Conservation (phyloP, 352 stramenopile species). For the Phytopythium mirpurense region DNA sequence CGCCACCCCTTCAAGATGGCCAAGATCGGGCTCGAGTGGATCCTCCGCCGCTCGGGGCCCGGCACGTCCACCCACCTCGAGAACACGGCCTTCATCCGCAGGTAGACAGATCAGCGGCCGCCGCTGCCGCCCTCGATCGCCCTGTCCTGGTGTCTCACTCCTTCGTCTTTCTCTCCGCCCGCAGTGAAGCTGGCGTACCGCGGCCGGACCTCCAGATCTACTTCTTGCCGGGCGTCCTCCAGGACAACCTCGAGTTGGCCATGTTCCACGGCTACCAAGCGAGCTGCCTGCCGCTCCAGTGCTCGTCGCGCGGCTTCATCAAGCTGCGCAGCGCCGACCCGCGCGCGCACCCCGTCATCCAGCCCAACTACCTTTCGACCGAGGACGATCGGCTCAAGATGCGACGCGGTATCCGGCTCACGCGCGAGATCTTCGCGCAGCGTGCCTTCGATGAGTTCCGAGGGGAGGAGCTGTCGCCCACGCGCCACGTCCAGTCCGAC, state of each 20-base stretch:
- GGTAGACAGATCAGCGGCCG: too few species aligned
- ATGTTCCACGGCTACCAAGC: conserved; percentile 56
- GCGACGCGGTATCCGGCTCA: conserved; percentile 44
- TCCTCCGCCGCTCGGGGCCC: conserved; percentile 57
- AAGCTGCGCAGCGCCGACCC: conserved; percentile 49
- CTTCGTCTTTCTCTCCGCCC: too few species aligned
- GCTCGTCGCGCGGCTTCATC: conserved; percentile 57
- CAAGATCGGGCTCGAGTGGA: conserved; percentile 78
- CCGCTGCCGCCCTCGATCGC: not conserved
- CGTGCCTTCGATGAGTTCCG: conserved; percentile 62
- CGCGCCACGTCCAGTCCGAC: conserved; percentile 29
- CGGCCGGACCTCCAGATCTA: conserved; percentile 88
- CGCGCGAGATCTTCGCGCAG: conserved; percentile 70
- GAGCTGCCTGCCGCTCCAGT: conserved; percentile 65
- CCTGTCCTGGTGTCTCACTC: conserved; percentile 2
- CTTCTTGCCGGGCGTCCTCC: conserved; percentile 78
- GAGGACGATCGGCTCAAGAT: conserved; percentile 54
- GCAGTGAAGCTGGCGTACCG: conserved; percentile 54
- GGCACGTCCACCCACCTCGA: conserved; percentile 79
- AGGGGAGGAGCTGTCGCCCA: conserved; percentile 46
- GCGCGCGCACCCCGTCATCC: conserved; percentile 48
- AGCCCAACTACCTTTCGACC: conserved; percentile 74
- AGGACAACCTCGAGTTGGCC: conserved; percentile 8
- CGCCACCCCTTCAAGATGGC: conserved; percentile 87
- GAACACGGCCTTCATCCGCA: conserved; percentile 84